Conservation (phyloP, 352 stramenopile species). For the Globisporangium viniferum region DNA sequence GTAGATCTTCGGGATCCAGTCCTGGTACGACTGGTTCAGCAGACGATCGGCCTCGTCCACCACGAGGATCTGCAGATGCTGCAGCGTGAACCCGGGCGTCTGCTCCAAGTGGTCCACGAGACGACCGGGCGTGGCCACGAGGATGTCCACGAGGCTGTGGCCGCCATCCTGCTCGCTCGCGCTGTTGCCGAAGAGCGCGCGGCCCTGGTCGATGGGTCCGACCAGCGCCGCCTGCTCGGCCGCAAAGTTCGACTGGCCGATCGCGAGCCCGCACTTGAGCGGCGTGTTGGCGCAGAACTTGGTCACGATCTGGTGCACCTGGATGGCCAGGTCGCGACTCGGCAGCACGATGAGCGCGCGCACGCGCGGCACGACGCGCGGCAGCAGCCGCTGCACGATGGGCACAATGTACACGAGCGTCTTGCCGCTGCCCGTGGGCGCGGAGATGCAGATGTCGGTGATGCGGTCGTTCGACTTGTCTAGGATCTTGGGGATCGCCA, state of each 20-base stretch:
- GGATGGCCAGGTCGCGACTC: conserved; percentile 93
- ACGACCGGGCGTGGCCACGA: conserved; percentile 96
- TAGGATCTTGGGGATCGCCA: conserved; percentile 92
- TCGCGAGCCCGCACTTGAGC: conserved; percentile 88
- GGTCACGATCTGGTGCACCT: conserved; percentile 81
- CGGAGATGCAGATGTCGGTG: conserved; percentile 95
- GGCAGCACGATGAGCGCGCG: conserved; percentile 96
- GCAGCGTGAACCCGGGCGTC: conserved; percentile 96
- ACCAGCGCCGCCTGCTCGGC: conserved; percentile 77
- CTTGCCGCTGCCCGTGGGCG: conserved; percentile 97
- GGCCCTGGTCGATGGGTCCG: conserved; percentile 35
- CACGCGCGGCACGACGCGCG: conserved; percentile 82
- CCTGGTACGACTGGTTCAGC: conserved; percentile 96
- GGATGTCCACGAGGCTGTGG: conserved; percentile 91
- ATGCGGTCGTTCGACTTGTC: conserved; percentile 72
- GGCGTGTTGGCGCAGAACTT: conserved; percentile 65
- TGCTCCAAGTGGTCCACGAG: conserved; percentile 96
- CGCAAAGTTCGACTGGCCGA: conserved; percentile 89
- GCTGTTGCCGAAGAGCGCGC: conserved; percentile 25
- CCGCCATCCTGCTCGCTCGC: conserved; percentile 35
- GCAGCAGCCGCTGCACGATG: conserved; percentile 90
- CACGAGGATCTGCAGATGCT: conserved; percentile 96
- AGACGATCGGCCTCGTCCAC: conserved; percentile 97
- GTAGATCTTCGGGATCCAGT: conserved; percentile 95
- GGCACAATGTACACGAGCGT: conserved; percentile 97